Base-by-base conservation (phyloP, 176 grass and related monocot species). In the Oryza rufipogon region DNA sequence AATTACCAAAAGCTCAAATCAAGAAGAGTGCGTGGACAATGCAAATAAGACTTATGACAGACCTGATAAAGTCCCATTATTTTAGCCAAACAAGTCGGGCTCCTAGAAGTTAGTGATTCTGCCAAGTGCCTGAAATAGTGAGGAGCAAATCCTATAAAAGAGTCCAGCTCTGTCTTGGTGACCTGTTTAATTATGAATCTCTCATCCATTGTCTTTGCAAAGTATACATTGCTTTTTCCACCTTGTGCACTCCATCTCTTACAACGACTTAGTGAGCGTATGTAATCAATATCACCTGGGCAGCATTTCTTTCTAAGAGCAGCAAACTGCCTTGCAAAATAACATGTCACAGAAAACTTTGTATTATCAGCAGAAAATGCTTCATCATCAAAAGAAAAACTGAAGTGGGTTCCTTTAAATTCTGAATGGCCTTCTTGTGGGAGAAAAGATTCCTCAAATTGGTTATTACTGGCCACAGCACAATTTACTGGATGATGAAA, bases 161-260 rank as follows among this genome's bases (percentile, higher is more conserved):
- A 95, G 49, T 95, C 95, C 58, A 98, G 84, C 82, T 98, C 95
- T 4, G 92, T 98, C 84, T 91, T 98, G 36, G 92, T 93, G 76
- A 98, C 87, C 71, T 98, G 92, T 80, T 98, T 98, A 61, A 98
- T 91, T 70, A 98, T 86, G 77, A 98, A 91, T 79, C 92, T 95
- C 17, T 98, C 95, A 80, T 98, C 95, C 80, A 90, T 84, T 73
- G 95, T 93, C 90, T 93, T 98, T 68, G 91, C 91, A 73, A 97
- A 97, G 85, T 98, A 98, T 74, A 93, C 95, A 74, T 95, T 98
- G 80, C 95, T 98, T 91, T 98, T 98, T 87, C 95, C 95, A 81
- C 95, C 95, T 85, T 95, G 80, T 3, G 95, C 92, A 65, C 82
- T 93, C 92, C 92, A 98, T 79, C 85, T 91, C 87, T 93, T 95